These are phyloP conservation scores for Toxicodendron radicans DNA, from an alignment of 345 rosid genomes.

Conservation along the genomic window DNA sequence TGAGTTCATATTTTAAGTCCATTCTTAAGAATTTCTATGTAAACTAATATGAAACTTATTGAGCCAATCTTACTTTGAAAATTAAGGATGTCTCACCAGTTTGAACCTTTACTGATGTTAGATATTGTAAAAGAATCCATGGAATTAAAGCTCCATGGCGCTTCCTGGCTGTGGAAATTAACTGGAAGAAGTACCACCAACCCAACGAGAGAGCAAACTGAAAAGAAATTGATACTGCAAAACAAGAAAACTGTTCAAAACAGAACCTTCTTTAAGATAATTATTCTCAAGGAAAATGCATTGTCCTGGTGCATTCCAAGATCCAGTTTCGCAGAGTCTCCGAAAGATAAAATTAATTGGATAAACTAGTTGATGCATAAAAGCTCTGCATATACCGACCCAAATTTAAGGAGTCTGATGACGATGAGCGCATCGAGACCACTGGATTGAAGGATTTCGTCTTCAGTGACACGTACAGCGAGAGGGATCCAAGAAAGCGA, in stretches of 20 bases:
- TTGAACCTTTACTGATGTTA: slow-evolving; percentile 62
- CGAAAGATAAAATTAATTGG: neutral
- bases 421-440: slow-evolving; percentile 82
- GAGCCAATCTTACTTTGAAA: neutral
- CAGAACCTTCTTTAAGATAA: neutral
- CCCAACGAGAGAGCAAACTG: slow-evolving; percentile 67
- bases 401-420: slow-evolving; percentile 87
- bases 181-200: slow-evolving; percentile 69
- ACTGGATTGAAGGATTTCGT: slow-evolving; percentile 55
- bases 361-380: neutral
- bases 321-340: neutral
- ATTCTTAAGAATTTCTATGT: no score
- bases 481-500: slow-evolving; percentile 83
- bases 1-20: no score
- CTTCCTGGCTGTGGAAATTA: slow-evolving; percentile 59
- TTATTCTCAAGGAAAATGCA: no score
- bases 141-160: slow-evolving; percentile 31
- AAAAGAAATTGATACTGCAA: slow-evolving; percentile 71
- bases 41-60: no score
- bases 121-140: slow-evolving; percentile 80
- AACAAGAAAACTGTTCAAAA: neutral
- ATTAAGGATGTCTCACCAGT: slow-evolving; percentile 44
- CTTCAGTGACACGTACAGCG: slow-evolving; percentile 69
- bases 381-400: slow-evolving; percentile 32
- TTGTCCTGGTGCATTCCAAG: no score